A percentile compares a stretch with the other conserved stretches of the same genome.
These are phyloP conservation scores for Cryphonectria radicalis DNA, from an alignment of 2,329 filamentous ascomycete species.

Conservation along the genomic window DNA sequence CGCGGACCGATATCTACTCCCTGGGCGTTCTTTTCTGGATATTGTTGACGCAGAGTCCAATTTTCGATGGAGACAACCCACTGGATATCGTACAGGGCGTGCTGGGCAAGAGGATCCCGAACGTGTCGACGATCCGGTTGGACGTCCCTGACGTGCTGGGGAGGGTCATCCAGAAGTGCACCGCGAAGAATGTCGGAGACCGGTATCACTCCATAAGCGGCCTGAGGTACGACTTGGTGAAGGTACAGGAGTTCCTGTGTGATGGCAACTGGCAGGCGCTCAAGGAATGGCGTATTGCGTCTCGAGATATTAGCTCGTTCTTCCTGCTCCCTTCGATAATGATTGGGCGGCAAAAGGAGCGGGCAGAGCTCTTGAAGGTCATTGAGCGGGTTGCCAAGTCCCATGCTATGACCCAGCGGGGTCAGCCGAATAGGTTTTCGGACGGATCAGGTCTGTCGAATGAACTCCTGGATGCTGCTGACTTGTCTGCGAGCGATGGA, in stretches of 20 bases:
- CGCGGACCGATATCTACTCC: conserved; percentile 90
- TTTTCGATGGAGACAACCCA: conserved; percentile 78
- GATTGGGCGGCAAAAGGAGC: conserved; percentile 78
- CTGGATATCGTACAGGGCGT: conserved; percentile 93
- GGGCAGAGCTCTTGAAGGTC: conserved; percentile 69
- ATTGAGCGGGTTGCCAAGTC: conserved; percentile 77
- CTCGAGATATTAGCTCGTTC: conserved; percentile 89
- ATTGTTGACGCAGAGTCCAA: conserved; percentile 76
- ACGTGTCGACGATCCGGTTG: conserved; percentile 74
- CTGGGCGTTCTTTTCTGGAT: conserved; percentile 89
- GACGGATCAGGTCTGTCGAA: conserved; percentile 59
- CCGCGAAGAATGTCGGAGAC: conserved; percentile 83
- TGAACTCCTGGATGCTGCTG: conserved; percentile 52
- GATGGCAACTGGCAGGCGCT: conserved; percentile 75
- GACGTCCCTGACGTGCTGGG: conserved; percentile 85
- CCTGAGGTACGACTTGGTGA: conserved; percentile 77
- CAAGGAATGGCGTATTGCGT: conserved; percentile 74
- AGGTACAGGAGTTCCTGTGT: conserved; percentile 73
- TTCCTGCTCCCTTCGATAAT: conserved; percentile 83
- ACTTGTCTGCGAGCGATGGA: conserved; percentile 61
- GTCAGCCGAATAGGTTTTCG: conserved; percentile 51
- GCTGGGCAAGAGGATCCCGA: conserved; percentile 76
- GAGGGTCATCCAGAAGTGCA: conserved; percentile 88
- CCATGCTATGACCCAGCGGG: conserved; percentile 55
- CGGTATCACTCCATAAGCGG: conserved; percentile 90